Conservation (phyloP, 257 asterid species). For the Solanum ahanhuiri region DNA sequence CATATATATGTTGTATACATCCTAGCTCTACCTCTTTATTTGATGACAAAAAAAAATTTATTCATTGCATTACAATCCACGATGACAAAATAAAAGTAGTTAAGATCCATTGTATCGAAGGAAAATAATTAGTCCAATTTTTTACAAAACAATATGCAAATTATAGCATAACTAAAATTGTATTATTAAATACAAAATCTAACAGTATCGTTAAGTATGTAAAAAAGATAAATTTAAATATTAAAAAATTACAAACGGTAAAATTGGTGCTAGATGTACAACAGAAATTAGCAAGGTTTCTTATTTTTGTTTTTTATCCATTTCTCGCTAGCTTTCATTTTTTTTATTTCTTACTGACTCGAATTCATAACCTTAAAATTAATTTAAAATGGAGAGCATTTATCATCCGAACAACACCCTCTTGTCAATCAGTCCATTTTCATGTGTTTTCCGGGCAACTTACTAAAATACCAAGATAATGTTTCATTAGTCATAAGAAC, state of each 20-base stretch:
- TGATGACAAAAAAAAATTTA: neutral
- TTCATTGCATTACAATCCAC: neutral
- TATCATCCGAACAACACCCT: neutral
- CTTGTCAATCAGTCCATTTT: too few species aligned
- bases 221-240: neutral
- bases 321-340: neutral
- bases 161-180: neutral
- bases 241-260: neutral
- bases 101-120: neutral
- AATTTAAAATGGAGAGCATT: fast-evolving
- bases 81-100: neutral
- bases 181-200: neutral
- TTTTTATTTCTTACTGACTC: too few species aligned
- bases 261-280: neutral
- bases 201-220: neutral
- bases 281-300: neutral
- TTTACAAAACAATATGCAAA: neutral
- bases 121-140: neutral
- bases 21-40: neutral
- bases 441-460: too few species aligned
- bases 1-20: neutral
- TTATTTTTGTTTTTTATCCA: too few species aligned
- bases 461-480: too few species aligned
- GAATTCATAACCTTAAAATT: too few species aligned
- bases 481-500: too few species aligned